phyloP scores from a whole-genome alignment of 2,329 filamentous ascomycete genomes.

The Fusarium sp. region DNA sequence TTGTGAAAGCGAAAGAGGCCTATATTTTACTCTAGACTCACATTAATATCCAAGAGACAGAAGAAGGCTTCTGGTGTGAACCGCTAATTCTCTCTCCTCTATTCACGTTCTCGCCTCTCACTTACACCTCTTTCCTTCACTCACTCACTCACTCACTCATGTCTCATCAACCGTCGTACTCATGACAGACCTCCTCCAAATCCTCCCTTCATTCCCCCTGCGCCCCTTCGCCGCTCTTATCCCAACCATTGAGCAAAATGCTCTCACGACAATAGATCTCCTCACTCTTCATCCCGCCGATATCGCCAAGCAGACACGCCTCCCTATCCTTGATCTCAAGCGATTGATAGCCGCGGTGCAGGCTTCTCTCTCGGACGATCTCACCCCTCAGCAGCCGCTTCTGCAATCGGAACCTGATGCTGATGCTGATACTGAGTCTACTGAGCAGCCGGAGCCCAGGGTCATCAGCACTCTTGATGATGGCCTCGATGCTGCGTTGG shows the following conservation, averaged over 20 bases:
- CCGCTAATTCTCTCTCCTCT: background rate
- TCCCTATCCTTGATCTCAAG: constrained; percentile 85
- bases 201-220: constrained; percentile 84
- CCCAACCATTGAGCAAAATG: constrained; percentile 81
- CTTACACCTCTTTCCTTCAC: constrained; percentile 20
- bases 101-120: constrained; percentile 16
- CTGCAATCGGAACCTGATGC: constrained; percentile 13
- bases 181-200: constrained; percentile 88
- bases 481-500: constrained; percentile 75
- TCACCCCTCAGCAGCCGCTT: constrained; percentile 52
- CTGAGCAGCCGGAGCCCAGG: constrained; percentile 1
- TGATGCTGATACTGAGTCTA: constrained; percentile 9
- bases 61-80: background rate
- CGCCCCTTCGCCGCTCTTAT: constrained; percentile 80
- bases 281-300: constrained; percentile 85
- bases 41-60: too few species aligned
- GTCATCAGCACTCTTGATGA: constrained; percentile 84
- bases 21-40: background rate
- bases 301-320: constrained; percentile 85
- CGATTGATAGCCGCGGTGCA: constrained; percentile 77
- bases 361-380: constrained; percentile 74
- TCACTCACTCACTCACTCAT: constrained; percentile 7
- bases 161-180: constrained; percentile 35
- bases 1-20: background rate
- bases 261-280: constrained; percentile 84